These are phyloP conservation scores for Fusarium aywerte DNA, from an alignment of 2,329 filamentous ascomycete species.

Conservation along the genomic window DNA sequence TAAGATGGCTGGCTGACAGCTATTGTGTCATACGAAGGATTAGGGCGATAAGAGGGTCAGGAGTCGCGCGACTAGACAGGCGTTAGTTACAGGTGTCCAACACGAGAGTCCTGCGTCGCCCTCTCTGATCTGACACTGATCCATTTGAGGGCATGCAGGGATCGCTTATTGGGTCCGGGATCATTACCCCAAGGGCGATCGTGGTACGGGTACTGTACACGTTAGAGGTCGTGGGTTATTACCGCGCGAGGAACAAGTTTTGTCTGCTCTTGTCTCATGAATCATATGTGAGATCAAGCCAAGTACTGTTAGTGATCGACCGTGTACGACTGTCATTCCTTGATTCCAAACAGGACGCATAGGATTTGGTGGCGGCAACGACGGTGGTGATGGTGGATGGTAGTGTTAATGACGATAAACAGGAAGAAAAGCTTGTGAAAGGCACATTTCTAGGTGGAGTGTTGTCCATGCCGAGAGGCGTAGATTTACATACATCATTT, in stretches of 20 bases:
- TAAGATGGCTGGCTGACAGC: slow-evolving; percentile 20
- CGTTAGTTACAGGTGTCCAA: slow-evolving; percentile 37
- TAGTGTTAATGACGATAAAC: slow-evolving; percentile 11
- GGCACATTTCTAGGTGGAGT: slow-evolving; percentile 16
- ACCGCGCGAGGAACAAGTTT: neutral
- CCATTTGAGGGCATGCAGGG: slow-evolving; percentile 8
- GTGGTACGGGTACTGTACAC: slow-evolving; percentile 34
- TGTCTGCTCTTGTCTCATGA: neutral
- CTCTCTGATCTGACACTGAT: slow-evolving; percentile 10
- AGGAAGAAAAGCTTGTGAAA: slow-evolving; percentile 23
- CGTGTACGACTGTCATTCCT: slow-evolving; percentile 20
- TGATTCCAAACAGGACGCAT: neutral
- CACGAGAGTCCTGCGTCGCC: slow-evolving; percentile 9
- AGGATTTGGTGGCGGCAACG: slow-evolving; percentile 1
- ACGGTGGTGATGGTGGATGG: slow-evolving; percentile 1
- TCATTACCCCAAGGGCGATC: slow-evolving; percentile 34
- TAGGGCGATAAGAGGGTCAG: slow-evolving; percentile 7
- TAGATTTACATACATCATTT: neutral
- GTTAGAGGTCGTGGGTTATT: slow-evolving; percentile 10
- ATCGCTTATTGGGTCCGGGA: slow-evolving; percentile 33
- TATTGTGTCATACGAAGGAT: slow-evolving; percentile 28
- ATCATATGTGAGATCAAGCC: slow-evolving; percentile 2
- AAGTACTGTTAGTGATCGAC: slow-evolving; percentile 3
- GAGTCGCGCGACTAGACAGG: slow-evolving; percentile 38
- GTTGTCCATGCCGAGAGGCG: slow-evolving; percentile 6